A percentile compares a stretch with the other conserved stretches of the same genome.
These are phyloP conservation scores for Posidonia oceanica DNA, from an alignment of 116 monocot genomes.

Conservation along the genomic window DNA sequence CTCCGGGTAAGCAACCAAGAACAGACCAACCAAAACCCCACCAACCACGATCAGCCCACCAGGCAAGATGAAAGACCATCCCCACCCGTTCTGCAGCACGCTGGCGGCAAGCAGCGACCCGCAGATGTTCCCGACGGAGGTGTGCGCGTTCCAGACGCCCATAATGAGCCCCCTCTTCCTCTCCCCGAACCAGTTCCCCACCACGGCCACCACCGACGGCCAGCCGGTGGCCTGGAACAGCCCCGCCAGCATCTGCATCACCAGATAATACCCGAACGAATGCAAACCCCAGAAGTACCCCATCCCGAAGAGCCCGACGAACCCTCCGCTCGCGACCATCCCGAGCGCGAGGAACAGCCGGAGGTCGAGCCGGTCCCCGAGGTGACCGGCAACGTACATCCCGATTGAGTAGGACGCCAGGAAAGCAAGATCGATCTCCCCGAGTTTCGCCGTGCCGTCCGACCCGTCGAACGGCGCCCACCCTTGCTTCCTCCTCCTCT, in stretches of 20 bases:
- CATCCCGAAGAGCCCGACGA: slow-evolving; percentile 33
- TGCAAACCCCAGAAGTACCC: slow-evolving; percentile 42
- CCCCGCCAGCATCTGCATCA: slow-evolving; percentile 36
- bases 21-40: slow-evolving; percentile 30
- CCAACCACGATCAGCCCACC: slow-evolving; percentile 20
- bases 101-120: slow-evolving; percentile 45
- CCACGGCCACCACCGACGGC: slow-evolving; percentile 59
- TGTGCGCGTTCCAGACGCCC: slow-evolving; percentile 68
- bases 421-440: slow-evolving; percentile 57
- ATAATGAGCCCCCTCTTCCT: slow-evolving; percentile 50
- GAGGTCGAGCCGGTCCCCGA: slow-evolving; percentile 47
- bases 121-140: slow-evolving; percentile 48
- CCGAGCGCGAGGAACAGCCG: slow-evolving; percentile 38
- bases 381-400: slow-evolving; percentile 49
- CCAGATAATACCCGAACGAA: slow-evolving; percentile 27
- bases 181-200: slow-evolving; percentile 56
- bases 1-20: slow-evolving; percentile 38
- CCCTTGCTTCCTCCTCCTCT: slow-evolving; percentile 1
- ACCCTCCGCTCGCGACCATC: slow-evolving; percentile 27
- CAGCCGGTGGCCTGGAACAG: slow-evolving; percentile 47
- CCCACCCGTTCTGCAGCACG: slow-evolving; percentile 50
- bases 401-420: slow-evolving; percentile 44
- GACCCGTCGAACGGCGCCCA: slow-evolving; percentile 45
- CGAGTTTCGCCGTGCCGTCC: slow-evolving; percentile 39
- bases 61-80: slow-evolving; percentile 55